Base-by-base conservation (phyloP, 495 filamentous ascomycete genomes). In the Hypoxylon trugodes region DNA sequence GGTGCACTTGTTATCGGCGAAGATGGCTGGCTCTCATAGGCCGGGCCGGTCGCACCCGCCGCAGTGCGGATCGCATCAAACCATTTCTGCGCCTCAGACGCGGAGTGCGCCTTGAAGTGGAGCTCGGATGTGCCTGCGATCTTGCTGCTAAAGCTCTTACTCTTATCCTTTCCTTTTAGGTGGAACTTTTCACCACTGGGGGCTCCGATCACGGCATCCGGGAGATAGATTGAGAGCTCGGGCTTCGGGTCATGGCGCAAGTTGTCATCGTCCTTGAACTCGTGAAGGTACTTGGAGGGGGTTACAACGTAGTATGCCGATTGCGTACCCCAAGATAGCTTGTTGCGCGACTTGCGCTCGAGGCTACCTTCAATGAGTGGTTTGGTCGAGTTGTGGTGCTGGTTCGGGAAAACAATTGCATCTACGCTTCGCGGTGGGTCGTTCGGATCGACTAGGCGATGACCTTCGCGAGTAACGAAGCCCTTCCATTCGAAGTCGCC, bases 221-320 rank as follows among this genome's bases (percentile, higher is more conserved):
- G 95, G 6, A 98, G 86, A 73, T 92, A 98, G 50, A 98, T 87
- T 18, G 89, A 92, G 6, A 93, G 79, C 72, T 98, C 93, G 0
- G 94, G 96, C 19, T 78, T 74, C 5, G 94, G 93, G 58, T 98
- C 96, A 65, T 84, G 83, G 48, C 82, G 84, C 69, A 90, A 78
- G 71, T 96, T 89, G 74, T 98, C 94, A 71, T 88, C 88, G 69
- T 94, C 91, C 74, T 96, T 96, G 82, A 96, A 98, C 70, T 98
- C 95, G 76, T 98, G 95, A 41, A 98, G 79, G 76, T 89, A 98
- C 61, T 89, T 88, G 16, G 87, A 82, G 0, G 89, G 88, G 2
- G 92, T 97, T 22, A 98, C 86, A 42, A 94, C 93, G 69, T 96
- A 98, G 80, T 93, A 96, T 57, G 81, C 84, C 1, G 90, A 85